Percentiles rank a stretch among this genome's conserved stretches.
phyloP scores from a whole-genome alignment of 805 yeast species.

The Teunomyces lycoperdinae region DNA sequence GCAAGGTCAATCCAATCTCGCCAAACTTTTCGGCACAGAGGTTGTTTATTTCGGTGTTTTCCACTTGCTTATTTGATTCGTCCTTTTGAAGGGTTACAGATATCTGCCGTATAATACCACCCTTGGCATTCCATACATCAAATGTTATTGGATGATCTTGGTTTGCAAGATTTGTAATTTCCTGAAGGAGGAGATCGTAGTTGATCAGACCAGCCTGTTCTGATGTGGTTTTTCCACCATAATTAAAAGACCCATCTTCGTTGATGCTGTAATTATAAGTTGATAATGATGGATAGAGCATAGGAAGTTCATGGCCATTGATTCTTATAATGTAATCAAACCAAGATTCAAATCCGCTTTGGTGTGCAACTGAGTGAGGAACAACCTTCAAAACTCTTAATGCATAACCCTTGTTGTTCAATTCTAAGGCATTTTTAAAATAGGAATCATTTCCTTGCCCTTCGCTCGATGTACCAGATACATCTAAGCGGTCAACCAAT shows the following conservation, averaged over 20 bases:
- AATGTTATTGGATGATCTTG: conserved; percentile 45
- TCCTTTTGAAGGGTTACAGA: conserved; percentile 19
- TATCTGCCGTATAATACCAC: conserved; percentile 50
- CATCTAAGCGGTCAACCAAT: conserved; percentile 38
- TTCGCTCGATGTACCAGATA: conserved; percentile 10
- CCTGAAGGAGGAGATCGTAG: conserved; percentile 42
- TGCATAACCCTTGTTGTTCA: conserved; percentile 41
- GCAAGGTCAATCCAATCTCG: conserved; percentile 64
- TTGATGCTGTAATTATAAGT: conserved; percentile 29
- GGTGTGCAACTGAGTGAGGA: conserved; percentile 36
- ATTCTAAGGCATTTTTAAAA: conserved; percentile 27
- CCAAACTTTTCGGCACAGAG: conserved; percentile 37
- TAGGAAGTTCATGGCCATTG: conserved; percentile 63
- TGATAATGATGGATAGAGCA: conserved; percentile 31
- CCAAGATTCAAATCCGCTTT: conserved; percentile 63
- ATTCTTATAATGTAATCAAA: conserved; percentile 85
- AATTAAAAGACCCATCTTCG: conserved; percentile 40
- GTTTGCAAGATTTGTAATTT: conserved; percentile 33
- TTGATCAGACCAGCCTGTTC: conserved; percentile 39
- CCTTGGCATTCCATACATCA: conserved; percentile 85
- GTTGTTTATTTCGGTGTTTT: conserved; percentile 1
- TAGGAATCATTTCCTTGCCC: conserved; percentile 27
- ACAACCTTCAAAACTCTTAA: conserved; percentile 36
- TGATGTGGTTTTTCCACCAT: conserved; percentile 31
- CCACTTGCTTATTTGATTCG: conserved; percentile 3